Percentiles rank a stretch among this genome's conserved stretches.
These are phyloP conservation scores for Tolypocladium sp. DNA, from an alignment of 2,329 filamentous ascomycete genomes.

Conservation along the genomic window DNA sequence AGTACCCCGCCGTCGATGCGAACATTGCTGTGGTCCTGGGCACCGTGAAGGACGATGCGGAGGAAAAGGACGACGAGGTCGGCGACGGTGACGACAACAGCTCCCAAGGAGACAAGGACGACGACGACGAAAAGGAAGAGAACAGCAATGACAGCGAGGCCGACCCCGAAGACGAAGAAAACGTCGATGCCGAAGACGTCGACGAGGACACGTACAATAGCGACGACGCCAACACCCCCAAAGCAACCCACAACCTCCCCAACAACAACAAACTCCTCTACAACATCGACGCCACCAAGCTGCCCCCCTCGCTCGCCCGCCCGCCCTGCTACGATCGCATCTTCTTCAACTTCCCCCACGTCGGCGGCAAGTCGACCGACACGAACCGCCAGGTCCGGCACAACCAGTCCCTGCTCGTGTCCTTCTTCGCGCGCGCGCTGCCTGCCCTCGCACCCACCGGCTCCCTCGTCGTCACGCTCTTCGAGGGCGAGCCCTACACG, in stretches of 20 bases:
- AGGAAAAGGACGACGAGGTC: constrained; percentile 1
- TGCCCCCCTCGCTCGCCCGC: constrained; percentile 36
- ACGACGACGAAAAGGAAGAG: constrained; percentile 7
- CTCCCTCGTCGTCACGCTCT: constrained; percentile 72
- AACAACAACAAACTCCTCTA: constrained; percentile 24
- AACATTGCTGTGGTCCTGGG: constrained; percentile 44
- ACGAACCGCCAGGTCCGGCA: constrained; percentile 89
- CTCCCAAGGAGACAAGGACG: constrained; percentile 5
- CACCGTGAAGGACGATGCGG: constrained; percentile 18
- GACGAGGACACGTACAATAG: constrained; percentile 4
- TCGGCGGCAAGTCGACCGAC: constrained; percentile 84
- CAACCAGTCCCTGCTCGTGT: constrained; percentile 73
- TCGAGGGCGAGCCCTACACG: constrained; percentile 90
- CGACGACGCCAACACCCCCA: constrained; percentile 4
- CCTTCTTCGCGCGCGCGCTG: constrained; percentile 52
- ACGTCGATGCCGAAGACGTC: background rate
- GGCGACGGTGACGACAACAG: background rate
- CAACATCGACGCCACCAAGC: constrained; percentile 57
- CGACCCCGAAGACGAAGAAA: constrained; percentile 3
- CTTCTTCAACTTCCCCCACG: constrained; percentile 95
- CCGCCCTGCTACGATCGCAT: constrained; percentile 60
- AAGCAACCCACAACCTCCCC: constrained; percentile 2
- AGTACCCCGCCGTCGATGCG: constrained; percentile 62
- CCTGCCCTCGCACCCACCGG: constrained; percentile 32
- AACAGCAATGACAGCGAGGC: constrained; percentile 1